Evolutionary conservation across 805 yeast genomes (phyloP), one percentile per base, ranked within the genome.

Genomic region (Candida qinlingensis): DNA sequence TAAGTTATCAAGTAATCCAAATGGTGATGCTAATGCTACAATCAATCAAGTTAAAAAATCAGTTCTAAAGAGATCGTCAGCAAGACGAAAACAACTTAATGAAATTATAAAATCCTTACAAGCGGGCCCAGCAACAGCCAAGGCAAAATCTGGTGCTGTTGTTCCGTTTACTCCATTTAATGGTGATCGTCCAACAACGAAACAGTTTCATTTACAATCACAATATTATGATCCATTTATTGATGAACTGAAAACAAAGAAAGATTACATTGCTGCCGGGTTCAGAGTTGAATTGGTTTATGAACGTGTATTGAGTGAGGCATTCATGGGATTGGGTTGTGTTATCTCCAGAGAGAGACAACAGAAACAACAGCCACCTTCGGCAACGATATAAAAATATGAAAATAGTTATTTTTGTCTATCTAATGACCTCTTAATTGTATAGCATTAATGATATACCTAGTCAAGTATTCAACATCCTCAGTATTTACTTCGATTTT

Each of bases 91-190:
- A 50, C 81, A 64, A 48, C 47, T 71, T 41, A 69, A 69, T 39
- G 74, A 70, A 42, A 57, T 70, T 25, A 67, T 70, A 47, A 65
- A 69, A 44, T 69, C 69, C 10, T 49, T 70, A 41, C 60, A 63
- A 40, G 64, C 66, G 29, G 59, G 63, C 12, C 38, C 52, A 4
- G 33, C 46, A 28, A 45, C 46, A 13, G 31, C 39, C 29, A 13
- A 39, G 26, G 40, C 37, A 11, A 12, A 39, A 38, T 19, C 19
- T 19, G 19, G 19, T 19, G 54, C 51, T 52, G 59, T 62, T 12
- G 70, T 75, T 6, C 98, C 98, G 13, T 92, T 91, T 65, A 90
- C 98, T 9, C 98, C 98, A 7, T 92, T 92, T 68, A 82, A 84
- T 61, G 97, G 97, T 41, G 98, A 92, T 67, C 74, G 94, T 52